Percentiles rank a stretch among this genome's conserved stretches.
These are phyloP conservation scores for Filosporella fistucella DNA, from an alignment of 495 filamentous ascomycete species.

Conservation along the genomic window DNA sequence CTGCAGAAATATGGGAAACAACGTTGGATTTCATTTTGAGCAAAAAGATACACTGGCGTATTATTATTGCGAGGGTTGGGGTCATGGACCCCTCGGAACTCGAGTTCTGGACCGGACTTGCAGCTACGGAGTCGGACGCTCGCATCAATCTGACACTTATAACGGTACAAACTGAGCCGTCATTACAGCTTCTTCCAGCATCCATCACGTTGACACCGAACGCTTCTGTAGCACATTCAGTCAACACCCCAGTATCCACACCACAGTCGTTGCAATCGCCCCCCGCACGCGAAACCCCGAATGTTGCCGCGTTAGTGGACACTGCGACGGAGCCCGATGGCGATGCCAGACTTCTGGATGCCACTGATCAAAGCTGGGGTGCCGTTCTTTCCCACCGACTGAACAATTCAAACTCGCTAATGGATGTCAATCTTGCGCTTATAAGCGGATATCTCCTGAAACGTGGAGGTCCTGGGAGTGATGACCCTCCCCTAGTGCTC, in stretches of 20 bases:
- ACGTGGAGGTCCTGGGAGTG: constrained; percentile 54
- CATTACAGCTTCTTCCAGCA: constrained; percentile 58
- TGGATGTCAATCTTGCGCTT: constrained; percentile 59
- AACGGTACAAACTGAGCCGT: constrained; percentile 61
- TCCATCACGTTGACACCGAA: constrained; percentile 36
- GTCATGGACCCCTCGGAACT: constrained; percentile 71
- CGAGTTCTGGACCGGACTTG: constrained; percentile 49
- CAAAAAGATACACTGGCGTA: constrained; percentile 70
- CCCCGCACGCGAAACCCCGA: constrained; percentile 31
- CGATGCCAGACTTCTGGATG: constrained; percentile 71
- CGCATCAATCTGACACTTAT: constrained; percentile 56
- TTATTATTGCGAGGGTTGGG: constrained; percentile 72
- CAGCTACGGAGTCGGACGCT: constrained; percentile 20
- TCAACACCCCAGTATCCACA: constrained; percentile 53
- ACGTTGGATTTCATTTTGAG: constrained; percentile 71
- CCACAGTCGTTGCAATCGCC: constrained; percentile 49
- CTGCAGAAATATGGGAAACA: constrained; percentile 79
- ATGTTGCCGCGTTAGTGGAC: constrained; percentile 50
- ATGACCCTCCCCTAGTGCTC: constrained; percentile 60
- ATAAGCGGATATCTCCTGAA: constrained; percentile 75
- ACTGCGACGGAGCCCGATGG: constrained; percentile 52
- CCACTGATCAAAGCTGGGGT: constrained; percentile 77
- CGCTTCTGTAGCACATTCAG: constrained; percentile 30
- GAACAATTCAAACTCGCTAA: constrained; percentile 58
- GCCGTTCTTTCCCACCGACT: constrained; percentile 69